Conservation (phyloP, 164 flowering plant genomes). For the Stephania yunnanensis region DNA sequence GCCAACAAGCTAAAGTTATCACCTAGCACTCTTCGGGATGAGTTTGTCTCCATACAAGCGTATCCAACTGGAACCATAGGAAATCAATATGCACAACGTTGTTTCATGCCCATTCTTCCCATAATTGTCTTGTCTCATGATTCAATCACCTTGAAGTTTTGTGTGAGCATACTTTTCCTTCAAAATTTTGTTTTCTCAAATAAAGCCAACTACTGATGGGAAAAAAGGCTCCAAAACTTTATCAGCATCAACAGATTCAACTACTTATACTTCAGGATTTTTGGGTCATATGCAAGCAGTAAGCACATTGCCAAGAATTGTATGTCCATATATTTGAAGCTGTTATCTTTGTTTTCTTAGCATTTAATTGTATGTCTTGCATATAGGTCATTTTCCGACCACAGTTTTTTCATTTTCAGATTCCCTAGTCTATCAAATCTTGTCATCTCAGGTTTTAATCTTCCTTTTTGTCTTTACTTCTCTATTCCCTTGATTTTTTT, state of each 20-base stretch:
- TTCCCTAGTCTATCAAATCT: background rate
- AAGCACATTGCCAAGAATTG: background rate
- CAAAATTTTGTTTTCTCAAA: no score
- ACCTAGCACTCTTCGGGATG: background rate
- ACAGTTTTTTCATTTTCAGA: background rate
- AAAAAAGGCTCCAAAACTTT: background rate
- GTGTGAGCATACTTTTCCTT: no score
- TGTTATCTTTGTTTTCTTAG: background rate
- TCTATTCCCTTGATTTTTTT: background rate
- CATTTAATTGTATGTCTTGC: no score
- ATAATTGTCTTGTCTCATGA: no score
- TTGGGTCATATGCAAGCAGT: background rate
- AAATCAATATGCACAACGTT: no score
- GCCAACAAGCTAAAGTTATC: background rate
- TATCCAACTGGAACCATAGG: background rate
- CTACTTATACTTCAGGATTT: no score
- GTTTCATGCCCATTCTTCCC: no score
- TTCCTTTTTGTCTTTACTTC: background rate
- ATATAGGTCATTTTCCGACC: background rate
- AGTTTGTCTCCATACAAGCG: background rate
- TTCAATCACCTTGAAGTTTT: no score
- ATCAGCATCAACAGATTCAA: background rate
- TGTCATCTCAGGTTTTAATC: background rate
- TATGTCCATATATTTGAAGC: background rate
- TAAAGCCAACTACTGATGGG: background rate